Evolutionary conservation across 2,329 filamentous ascomycete genomes (phyloP).

Genomic region (Penicillium sp.): DNA sequence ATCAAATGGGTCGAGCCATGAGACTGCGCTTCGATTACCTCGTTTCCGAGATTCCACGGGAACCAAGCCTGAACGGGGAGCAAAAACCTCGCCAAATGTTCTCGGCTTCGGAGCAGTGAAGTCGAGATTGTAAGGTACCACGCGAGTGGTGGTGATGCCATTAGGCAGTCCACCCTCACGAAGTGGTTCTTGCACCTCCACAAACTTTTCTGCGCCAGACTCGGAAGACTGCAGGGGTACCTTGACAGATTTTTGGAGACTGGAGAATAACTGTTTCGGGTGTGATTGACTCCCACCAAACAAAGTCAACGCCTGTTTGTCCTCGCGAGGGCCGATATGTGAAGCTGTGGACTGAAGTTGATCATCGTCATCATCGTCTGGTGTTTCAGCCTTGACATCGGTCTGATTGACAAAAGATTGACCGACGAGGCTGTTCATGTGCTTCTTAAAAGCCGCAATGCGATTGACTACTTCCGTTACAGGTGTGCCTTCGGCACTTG

Average conservation of each 20-base stretch:
- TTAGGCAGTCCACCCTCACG: slow-evolving; percentile 69
- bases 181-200: slow-evolving; percentile 52
- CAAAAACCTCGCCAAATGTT: slow-evolving; percentile 49
- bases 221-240: slow-evolving; percentile 38
- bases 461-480: slow-evolving; percentile 43
- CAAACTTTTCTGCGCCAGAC: slow-evolving; percentile 33
- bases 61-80: slow-evolving; percentile 39
- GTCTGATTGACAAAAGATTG: slow-evolving; percentile 57
- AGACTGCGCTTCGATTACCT: slow-evolving; percentile 32
- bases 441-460: slow-evolving; percentile 60
- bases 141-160: slow-evolving; percentile 69
- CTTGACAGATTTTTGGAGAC: slow-evolving; percentile 61
- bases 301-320: slow-evolving; percentile 69
- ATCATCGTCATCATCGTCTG: slow-evolving; percentile 38
- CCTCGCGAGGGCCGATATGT: slow-evolving; percentile 46
- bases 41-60: slow-evolving; percentile 42
- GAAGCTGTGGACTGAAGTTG: slow-evolving; percentile 36
- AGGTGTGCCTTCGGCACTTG: slow-evolving; percentile 26
- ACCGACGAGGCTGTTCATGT: slow-evolving; percentile 62
- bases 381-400: slow-evolving; percentile 34
- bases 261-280: slow-evolving; percentile 81
- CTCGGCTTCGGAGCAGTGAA: slow-evolving; percentile 31
- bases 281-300: slow-evolving; percentile 74
- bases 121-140: slow-evolving; percentile 54
- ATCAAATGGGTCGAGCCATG: slow-evolving; percentile 46